Conservation (phyloP, 257 asterid genomes). For the Linaria vulgaris region DNA sequence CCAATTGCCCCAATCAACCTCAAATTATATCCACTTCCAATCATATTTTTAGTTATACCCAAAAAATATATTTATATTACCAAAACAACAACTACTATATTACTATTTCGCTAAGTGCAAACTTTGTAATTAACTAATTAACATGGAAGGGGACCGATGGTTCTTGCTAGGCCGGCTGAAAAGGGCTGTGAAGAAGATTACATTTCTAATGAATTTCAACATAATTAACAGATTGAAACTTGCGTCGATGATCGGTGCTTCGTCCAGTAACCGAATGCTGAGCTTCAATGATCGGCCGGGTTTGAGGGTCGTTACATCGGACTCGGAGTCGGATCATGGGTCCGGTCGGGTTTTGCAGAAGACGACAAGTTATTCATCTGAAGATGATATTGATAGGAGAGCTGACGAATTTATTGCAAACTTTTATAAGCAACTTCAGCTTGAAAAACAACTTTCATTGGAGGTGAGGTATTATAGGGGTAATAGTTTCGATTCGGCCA, state of each 20-base stretch:
- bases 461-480: conserved; percentile 61
- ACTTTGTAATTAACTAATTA: no score
- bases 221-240: conserved; percentile 49
- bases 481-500: conserved; percentile 51
- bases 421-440: conserved; percentile 57
- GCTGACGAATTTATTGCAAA: conserved; percentile 87
- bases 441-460: conserved; percentile 82
- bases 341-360: conserved; percentile 43
- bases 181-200: conserved; percentile 79
- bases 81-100: not conserved
- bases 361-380: conserved; percentile 65
- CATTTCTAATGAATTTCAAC: conserved; percentile 49
- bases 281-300: conserved; percentile 71
- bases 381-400: conserved; percentile 81
- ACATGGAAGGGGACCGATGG: conserved; percentile 47
- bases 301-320: conserved; percentile 36
- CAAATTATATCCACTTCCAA: not conserved
- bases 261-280: conserved; percentile 45
- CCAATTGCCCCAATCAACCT: not conserved
- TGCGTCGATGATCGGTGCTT: conserved; percentile 50
- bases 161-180: conserved; percentile 53
- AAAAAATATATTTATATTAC: no score
- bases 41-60: no score
- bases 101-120: not conserved
- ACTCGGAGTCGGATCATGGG: conserved; percentile 29